phyloP scores from a whole-genome alignment of 192 early-diverging fungal genomes.

The Phycomyces nitens region DNA sequence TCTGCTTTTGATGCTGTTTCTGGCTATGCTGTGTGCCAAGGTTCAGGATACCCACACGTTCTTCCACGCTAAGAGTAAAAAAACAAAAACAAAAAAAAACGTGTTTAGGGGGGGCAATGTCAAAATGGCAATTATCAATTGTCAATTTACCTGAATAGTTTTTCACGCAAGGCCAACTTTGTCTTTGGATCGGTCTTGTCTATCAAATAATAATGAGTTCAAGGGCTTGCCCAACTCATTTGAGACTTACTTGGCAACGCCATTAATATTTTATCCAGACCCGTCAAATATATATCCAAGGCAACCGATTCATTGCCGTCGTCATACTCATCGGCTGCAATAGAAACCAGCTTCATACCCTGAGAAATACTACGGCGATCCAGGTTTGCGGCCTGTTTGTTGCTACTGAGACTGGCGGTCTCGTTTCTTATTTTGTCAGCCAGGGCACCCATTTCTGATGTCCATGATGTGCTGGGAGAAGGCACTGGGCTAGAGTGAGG shows the following conservation, averaged over 20 bases:
- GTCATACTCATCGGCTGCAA: slow-evolving; percentile 39
- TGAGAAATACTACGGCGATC: slow-evolving; percentile 32
- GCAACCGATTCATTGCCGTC: slow-evolving; percentile 33
- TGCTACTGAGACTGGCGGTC: neutral
- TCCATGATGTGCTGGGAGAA: slow-evolving; percentile 20
- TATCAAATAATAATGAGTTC: slow-evolving; percentile 1
- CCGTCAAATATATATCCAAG: slow-evolving; percentile 35
- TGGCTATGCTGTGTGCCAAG: neutral
- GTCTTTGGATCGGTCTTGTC: slow-evolving; percentile 20
- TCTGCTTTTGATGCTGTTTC: neutral
- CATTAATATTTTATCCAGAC: slow-evolving; percentile 38
- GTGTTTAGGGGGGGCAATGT: neutral
- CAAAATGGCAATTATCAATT: neutral
- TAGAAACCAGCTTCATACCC: slow-evolving; percentile 34
- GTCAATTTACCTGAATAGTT: slow-evolving; percentile 18
- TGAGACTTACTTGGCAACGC: slow-evolving; percentile 33
- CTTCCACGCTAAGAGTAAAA: slow-evolving; percentile 18
- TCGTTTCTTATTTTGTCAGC: slow-evolving; percentile 24
- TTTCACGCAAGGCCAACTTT: slow-evolving; percentile 21
- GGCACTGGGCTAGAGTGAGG: slow-evolving; percentile 3
- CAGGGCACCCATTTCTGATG: slow-evolving; percentile 21
- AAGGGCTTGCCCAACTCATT: neutral
- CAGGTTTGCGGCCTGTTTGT: slow-evolving; percentile 6
- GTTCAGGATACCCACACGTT: slow-evolving; percentile 24
- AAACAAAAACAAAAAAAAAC: neutral